Evolutionary conservation across 2,329 filamentous ascomycete species (phyloP), one percentile per base, ranked within the genome.

Genomic region (Lasiodiplodia citricola): DNA sequence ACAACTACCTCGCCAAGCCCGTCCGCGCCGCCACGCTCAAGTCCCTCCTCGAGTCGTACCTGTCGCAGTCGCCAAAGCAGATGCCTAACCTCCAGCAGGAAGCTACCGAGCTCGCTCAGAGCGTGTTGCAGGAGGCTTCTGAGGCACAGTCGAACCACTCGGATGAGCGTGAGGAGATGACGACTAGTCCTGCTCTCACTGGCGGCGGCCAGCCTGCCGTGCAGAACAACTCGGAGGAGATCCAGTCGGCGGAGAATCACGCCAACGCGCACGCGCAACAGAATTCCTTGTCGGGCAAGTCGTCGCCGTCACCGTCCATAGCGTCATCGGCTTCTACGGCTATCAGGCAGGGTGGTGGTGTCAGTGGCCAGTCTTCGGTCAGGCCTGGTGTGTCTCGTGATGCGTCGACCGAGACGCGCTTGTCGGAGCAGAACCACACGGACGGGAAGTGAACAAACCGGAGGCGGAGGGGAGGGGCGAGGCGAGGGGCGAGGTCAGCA

Each of bases 1-100:
- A 97, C 79, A 96, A 97, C 75, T 98, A 97, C 75, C 87, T 97
- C 1, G 94, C 95, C 18, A 98, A 98, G 78, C 95, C 95, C 1
- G 95, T 98, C n/a, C 88, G 94, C 70, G 93, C 92, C 4, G 92
- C 94, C 57, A 90, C 96, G 51, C 84, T 98, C 66, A 96, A 93
- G 80, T 90, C 90, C 75, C 95, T 97, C 82, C 83, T 98, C 14
- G 89, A 92, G 73, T 85, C 86, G 37, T 92, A 92, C 74, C 83
- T 92, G 10, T 81, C 81, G 16, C 87, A 88, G 58, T 79, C 81
- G 11, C 78, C 82, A 1, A 80, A 80, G 28, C 70, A 75, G 8
- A 80, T 82, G 1, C 80, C 82, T 2, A 80, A 85, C 70, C 70
- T 86, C 23, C 81, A 84, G 70, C 74, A 79, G 11, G 81, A 85